Evolutionary conservation across 2,329 filamentous ascomycete species (phyloP).

Genomic region (Xylariales sp.): DNA sequence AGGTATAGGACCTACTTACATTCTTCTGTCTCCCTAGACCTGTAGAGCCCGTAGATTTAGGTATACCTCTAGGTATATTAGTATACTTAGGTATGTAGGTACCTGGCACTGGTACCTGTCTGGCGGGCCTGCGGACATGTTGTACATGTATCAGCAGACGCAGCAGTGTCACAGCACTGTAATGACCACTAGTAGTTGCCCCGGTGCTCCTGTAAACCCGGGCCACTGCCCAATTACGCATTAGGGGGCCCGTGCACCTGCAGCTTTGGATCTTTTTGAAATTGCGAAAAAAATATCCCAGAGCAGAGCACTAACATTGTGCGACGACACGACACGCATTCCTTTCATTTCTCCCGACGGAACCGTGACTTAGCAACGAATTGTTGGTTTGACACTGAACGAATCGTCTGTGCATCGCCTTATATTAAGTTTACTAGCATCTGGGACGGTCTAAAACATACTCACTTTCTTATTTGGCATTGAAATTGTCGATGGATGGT

Average conservation of each 20-base stretch:
- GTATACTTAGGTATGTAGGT: background rate
- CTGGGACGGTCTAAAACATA: conserved; percentile 20
- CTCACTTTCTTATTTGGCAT: conserved; percentile 26
- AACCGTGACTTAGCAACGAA: conserved; percentile 23
- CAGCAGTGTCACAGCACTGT: too few relatives aligned
- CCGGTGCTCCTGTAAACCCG: too few relatives aligned
- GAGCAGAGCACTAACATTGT: conserved; percentile 19
- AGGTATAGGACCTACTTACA: background rate
- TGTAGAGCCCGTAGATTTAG: too few relatives aligned
- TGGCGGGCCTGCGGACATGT: background rate
- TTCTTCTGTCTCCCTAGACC: too few relatives aligned
- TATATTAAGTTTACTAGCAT: conserved; percentile 17
- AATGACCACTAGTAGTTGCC: too few relatives aligned
- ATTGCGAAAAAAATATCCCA: conserved; percentile 22
- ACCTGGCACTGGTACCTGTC: too few relatives aligned
- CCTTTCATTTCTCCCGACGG: conserved; percentile 18
- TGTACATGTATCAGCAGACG: background rate
- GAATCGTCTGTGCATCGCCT: conserved; percentile 25
- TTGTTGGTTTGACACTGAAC: conserved; percentile 12
- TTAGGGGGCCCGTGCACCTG: conserved; percentile 23
- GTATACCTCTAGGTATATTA: background rate
- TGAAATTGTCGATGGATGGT: conserved; percentile 31
- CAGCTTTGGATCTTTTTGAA: conserved; percentile 1
- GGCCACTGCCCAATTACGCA: conserved; percentile 15
- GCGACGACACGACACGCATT: conserved; percentile 30